Evolutionary conservation across 2,329 filamentous ascomycete species (phyloP), one percentile per base, ranked within the genome.

Genomic region (Capronia epimyces): DNA sequence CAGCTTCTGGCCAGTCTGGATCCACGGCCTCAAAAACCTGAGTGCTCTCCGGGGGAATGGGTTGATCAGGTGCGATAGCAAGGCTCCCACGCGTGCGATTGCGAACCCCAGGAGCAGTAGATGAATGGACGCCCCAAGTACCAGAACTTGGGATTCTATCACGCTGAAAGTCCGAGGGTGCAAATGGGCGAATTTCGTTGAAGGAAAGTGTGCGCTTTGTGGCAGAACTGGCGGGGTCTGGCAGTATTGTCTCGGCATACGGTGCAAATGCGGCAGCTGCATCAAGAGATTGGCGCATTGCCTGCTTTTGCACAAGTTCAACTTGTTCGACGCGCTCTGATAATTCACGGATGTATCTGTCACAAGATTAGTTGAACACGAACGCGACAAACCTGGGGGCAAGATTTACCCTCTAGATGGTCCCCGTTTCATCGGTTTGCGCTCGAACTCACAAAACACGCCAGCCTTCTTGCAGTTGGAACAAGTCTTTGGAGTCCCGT

Each of bases 331-430:
- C 82, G 21, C 89, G 78, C 64, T 95, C 89, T 20, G 89, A 88
- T 18, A 95, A 78, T 67, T 95, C 89, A 66, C 94, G 95, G 66
- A 95, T 95, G 62, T 95, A 95, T 13, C 84, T 87, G 62, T 45
- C 22, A 40, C 31, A 39, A 21, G 18, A 24, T 41, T 41, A 49
- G 52, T 42, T 49, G 15, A 16, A 21, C 18, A 3, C 24, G 9
- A 5, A 31, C 27, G 16, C 31, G 31, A 37, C 49, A 16, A 39
- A 2, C 8, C 27, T 24, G n/a, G 18, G 7, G 21, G 22, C n/a
- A 25, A 25, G 15, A 56, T 72, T 62, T 76, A 87, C 77, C 89
- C 89, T 78, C 95, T 95, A 65, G 86, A 93, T 2, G 89, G 89
- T 1, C 89, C 89, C 54, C 87, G 79, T 69, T 93, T 95, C 76